phyloP scores from a whole-genome alignment of 257 asterid genomes.

The Solanum peruvianum region DNA sequence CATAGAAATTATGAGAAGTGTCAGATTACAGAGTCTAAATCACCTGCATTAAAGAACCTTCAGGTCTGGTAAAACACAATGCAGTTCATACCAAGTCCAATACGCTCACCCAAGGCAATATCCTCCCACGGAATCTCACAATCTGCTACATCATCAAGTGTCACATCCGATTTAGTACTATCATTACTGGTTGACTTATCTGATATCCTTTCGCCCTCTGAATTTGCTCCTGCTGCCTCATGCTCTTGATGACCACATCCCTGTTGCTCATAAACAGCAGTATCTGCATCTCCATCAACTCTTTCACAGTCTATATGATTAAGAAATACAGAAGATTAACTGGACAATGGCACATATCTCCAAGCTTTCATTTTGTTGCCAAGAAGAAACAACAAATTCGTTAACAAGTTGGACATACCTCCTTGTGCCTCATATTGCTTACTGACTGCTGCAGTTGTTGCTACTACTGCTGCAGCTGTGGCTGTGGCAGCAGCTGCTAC shows the following conservation, averaged over 20 bases:
- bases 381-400: not conserved
- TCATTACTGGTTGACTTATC: conserved; percentile 69
- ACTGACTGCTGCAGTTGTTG: conserved; percentile 67
- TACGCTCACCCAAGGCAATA: conserved; percentile 95
- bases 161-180: conserved; percentile 63
- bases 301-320: conserved; percentile 22
- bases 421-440: conserved; percentile 33
- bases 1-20: conserved; percentile 9
- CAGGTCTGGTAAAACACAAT: conserved; percentile 2
- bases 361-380: conserved; percentile 19
- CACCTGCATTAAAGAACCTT: conserved; percentile 5
- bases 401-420: not conserved
- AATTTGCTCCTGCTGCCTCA: conserved; percentile 32
- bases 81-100: conserved; percentile 81
- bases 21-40: not conserved
- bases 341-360: conserved; percentile 38
- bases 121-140: conserved; percentile 96
- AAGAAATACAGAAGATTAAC: conserved; percentile 23
- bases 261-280: conserved; percentile 21
- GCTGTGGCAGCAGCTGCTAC: conserved; percentile 91
- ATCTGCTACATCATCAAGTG: conserved; percentile 88
- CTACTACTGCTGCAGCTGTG: conserved; percentile 89
- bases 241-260: conserved; percentile 41
- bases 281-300: conserved; percentile 48
- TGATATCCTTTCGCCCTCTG: conserved; percentile 80